phyloP scores from a whole-genome alignment of 192 early-diverging fungal species.

The Rhizoclosmatium sp. region DNA sequence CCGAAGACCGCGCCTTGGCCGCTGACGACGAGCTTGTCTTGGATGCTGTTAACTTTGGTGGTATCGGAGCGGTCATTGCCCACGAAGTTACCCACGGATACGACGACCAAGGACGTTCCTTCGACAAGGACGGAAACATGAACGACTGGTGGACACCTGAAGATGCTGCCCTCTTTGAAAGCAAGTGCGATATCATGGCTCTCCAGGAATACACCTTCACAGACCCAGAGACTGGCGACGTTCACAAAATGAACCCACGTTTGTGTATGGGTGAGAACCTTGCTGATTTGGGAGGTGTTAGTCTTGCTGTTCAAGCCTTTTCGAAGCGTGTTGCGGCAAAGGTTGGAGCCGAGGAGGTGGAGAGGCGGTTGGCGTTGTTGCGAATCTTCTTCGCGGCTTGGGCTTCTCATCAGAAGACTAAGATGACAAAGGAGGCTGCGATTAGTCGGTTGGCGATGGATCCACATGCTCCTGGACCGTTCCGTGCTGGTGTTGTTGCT shows the following conservation, averaged over 20 bases:
- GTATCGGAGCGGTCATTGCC: slow-evolving; percentile 45
- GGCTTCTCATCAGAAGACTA: slow-evolving; percentile 19
- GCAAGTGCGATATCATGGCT: slow-evolving; percentile 21
- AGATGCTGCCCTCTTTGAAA: slow-evolving; percentile 35
- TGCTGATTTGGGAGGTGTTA: slow-evolving; percentile 49
- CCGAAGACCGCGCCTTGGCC: slow-evolving; percentile 9
- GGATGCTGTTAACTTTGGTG: slow-evolving; percentile 43
- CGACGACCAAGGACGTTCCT: slow-evolving; percentile 46
- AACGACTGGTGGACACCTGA: slow-evolving; percentile 46
- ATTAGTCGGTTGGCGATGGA: slow-evolving; percentile 20
- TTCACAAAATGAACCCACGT: slow-evolving; percentile 12
- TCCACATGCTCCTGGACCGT: slow-evolving; percentile 16
- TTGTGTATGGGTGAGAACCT: slow-evolving; percentile 47
- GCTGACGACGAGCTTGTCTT: slow-evolving; percentile 15
- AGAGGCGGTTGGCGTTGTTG: neutral
- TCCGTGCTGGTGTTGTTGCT: slow-evolving; percentile 10
- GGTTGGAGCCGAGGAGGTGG: too few species aligned
- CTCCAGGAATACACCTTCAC: slow-evolving; percentile 26
- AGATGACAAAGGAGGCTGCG: slow-evolving; percentile 8
- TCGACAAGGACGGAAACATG: slow-evolving; percentile 40
- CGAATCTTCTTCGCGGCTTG: slow-evolving; percentile 21
- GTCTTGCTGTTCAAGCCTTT: slow-evolving; percentile 16
- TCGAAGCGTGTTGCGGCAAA: neutral
- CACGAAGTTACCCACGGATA: slow-evolving; percentile 54
- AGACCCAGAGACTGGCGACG: slow-evolving; percentile 27